These are phyloP conservation scores for Taphrina confusa DNA, from an alignment of 1,139 yeast species.

Conservation along the genomic window DNA sequence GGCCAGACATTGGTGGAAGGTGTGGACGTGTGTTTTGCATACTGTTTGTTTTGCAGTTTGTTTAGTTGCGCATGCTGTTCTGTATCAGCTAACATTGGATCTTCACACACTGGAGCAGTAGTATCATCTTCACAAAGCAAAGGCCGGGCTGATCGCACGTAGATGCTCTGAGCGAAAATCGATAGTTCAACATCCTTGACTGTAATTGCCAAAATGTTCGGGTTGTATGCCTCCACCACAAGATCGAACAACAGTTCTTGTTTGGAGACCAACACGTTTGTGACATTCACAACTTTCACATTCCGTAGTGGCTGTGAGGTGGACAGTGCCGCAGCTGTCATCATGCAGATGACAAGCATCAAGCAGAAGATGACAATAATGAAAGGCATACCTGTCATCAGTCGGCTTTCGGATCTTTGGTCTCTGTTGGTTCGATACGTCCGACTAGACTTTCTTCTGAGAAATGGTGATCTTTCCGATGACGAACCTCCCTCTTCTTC, in stretches of 20 bases:
- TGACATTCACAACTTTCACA: constrained; percentile 61
- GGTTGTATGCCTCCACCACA: constrained; percentile 77
- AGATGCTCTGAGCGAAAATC: constrained; percentile 79
- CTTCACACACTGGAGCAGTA: background rate
- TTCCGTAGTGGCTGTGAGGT: constrained; percentile 79
- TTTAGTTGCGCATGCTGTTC: no score
- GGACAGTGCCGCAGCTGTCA: constrained; percentile 62
- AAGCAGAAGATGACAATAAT: constrained; percentile 29
- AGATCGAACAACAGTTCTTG: constrained; percentile 84
- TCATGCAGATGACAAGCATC: constrained; percentile 28
- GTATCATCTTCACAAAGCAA: background rate
- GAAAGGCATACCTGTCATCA: constrained; percentile 27
- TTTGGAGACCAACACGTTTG: constrained; percentile 73
- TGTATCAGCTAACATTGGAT: no score
- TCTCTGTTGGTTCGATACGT: background rate
- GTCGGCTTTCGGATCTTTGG: background rate
- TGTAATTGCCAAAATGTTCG: constrained; percentile 73
- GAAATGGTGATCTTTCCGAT: constrained; percentile 24
- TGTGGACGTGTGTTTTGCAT: no score
- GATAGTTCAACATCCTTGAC: constrained; percentile 73
- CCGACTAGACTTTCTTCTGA: constrained; percentile 15
- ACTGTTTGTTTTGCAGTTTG: no score
- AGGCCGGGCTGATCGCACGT: constrained; percentile 45
- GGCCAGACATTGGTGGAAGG: no score
- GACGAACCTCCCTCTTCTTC: constrained; percentile 25